A percentile compares a stretch with the other conserved stretches of the same genome.
phyloP scores from a whole-genome alignment of 2,329 filamentous ascomycete species.

The Elsinoe australis region DNA sequence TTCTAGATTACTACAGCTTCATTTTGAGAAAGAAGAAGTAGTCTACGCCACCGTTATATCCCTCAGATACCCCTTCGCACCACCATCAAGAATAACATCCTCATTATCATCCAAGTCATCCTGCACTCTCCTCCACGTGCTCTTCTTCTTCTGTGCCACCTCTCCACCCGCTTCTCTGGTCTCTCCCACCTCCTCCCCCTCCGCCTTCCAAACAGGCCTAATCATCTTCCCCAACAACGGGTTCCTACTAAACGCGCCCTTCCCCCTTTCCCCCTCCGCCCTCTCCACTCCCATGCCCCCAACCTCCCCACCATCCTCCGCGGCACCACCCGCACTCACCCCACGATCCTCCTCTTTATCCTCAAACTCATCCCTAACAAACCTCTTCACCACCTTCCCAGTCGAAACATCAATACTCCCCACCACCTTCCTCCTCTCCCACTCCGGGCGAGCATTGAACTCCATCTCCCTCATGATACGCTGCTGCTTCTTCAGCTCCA shows the following conservation, averaged over 20 bases:
- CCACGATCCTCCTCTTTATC: constrained; percentile 46
- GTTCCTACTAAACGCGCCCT: constrained; percentile 60
- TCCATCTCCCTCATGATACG: constrained; percentile 76
- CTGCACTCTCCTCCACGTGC: constrained; percentile 44
- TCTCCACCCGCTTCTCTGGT: constrained; percentile 34
- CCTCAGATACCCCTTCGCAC: constrained; percentile 25
- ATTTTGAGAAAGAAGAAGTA: too few relatives aligned
- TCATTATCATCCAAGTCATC: constrained; percentile 49
- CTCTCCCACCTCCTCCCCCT: constrained; percentile 41
- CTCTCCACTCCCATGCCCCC: constrained; percentile 27
- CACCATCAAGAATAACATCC: constrained; percentile 47
- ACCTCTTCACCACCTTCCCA: constrained; percentile 66
- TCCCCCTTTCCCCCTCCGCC: constrained; percentile 22
- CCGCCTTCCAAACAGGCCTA: constrained; percentile 50
- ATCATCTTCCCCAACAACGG: constrained; percentile 60
- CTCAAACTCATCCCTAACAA: constrained; percentile 54
- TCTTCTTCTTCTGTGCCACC: constrained; percentile 30
- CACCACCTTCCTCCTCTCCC: constrained; percentile 78
- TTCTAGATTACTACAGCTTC: constrained; percentile 46
- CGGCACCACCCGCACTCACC: too few relatives aligned
- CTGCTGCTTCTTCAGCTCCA: constrained; percentile 78
- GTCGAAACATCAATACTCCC: constrained; percentile 76
- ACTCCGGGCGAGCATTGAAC: constrained; percentile 76
- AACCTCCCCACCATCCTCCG: constrained; percentile 31
- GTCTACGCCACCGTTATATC: constrained; percentile 6